These are phyloP conservation scores for Tuctoria greenei DNA, from an alignment of 176 grass and related monocot genomes.

Conservation along the genomic window DNA sequence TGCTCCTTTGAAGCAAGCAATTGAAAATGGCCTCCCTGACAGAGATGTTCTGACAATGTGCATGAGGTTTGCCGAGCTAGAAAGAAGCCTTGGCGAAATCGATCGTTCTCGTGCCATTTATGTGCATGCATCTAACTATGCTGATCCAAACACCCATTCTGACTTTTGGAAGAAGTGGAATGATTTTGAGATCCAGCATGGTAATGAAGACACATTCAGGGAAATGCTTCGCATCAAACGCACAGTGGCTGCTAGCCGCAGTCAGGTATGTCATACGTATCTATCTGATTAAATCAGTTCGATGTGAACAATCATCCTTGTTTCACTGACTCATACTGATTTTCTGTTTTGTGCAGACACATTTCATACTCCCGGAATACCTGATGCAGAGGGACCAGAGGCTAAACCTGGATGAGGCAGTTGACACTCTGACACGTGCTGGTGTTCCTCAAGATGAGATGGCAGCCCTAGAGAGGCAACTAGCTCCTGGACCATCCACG, in stretches of 20 bases:
- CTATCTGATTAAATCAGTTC: neutral
- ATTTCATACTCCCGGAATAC: constrained; percentile 89
- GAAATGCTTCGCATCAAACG: constrained; percentile 93
- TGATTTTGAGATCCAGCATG: constrained; percentile 95
- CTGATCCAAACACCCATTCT: constrained; percentile 76
- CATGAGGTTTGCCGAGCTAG: constrained; percentile 76
- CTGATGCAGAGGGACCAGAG: constrained; percentile 89
- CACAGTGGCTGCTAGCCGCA: constrained; percentile 75
- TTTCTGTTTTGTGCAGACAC: constrained; percentile 59
- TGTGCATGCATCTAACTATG: constrained; percentile 75
- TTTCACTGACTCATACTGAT: constrained; percentile 1
- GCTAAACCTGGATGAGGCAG: constrained; percentile 80
- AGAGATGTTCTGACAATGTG: constrained; percentile 75
- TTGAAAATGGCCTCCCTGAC: constrained; percentile 71
- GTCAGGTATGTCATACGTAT: constrained; percentile 55
- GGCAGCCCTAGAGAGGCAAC: constrained; percentile 83
- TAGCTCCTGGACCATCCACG: constrained; percentile 42
- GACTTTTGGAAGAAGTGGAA: constrained; percentile 98
- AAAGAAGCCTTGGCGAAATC: constrained; percentile 95
- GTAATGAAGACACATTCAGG: constrained; percentile 91
- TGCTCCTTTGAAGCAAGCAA: constrained; percentile 61
- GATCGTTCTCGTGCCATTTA: constrained; percentile 85
- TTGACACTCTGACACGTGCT: constrained; percentile 77
- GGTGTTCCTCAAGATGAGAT: constrained; percentile 82
- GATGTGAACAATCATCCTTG: neutral